Evolutionary conservation across 2,329 filamentous ascomycete species (phyloP).

Genomic region (Lasiodiplodia theobromae): DNA sequence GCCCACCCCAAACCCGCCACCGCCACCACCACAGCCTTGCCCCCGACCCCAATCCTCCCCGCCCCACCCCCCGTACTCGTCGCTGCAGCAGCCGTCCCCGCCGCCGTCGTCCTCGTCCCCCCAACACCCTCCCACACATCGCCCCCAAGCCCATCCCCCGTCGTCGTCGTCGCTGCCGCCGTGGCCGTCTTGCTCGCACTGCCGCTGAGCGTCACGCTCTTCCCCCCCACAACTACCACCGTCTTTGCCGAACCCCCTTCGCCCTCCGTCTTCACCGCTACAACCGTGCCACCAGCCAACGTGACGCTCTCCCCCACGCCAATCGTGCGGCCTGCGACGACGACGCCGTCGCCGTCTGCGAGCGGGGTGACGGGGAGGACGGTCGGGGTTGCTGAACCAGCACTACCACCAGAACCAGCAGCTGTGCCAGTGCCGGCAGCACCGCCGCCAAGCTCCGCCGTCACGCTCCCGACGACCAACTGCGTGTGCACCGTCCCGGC

Average conservation of each 20-base stretch:
- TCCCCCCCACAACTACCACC: background rate
- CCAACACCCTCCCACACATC: conserved; percentile 2
- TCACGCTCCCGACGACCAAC: background rate
- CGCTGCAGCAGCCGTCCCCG: background rate
- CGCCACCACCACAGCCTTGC: no score
- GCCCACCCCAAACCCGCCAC: background rate
- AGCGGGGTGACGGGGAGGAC: background rate
- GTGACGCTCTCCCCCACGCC: background rate
- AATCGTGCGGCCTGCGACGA: background rate
- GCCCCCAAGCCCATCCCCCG: conserved; percentile 7
- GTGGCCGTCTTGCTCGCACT: background rate
- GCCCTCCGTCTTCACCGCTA: background rate
- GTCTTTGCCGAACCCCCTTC: background rate
- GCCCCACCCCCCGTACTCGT: background rate
- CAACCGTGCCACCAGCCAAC: background rate
- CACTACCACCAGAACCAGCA: no score
- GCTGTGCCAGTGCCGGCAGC: background rate
- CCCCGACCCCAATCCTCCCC: no score
- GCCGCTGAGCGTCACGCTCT: background rate
- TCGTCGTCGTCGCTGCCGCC: background rate
- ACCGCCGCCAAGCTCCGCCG: background rate
- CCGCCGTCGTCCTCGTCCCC: background rate
- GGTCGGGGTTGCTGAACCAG: background rate
- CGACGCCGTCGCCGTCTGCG: background rate
- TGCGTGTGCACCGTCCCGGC: background rate